Evolutionary conservation across 2,329 filamentous ascomycete species (phyloP).

Genomic region (Didymosphaeria variabile): DNA sequence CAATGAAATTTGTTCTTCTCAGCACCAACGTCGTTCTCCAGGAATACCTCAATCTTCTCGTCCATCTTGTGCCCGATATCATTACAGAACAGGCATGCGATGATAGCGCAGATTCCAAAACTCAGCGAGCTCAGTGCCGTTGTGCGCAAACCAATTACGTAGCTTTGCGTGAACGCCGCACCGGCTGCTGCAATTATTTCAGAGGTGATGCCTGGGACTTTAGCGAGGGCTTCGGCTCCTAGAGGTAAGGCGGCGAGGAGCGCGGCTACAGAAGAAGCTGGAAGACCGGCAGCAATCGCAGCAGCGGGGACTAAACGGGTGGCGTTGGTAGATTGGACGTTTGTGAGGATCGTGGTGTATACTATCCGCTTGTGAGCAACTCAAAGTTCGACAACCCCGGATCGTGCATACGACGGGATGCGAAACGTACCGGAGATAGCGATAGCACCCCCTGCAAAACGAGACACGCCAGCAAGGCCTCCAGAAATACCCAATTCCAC

Average conservation of each 20-base stretch:
- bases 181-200: constrained; percentile 29
- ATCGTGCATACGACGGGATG: background rate
- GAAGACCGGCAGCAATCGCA: constrained; percentile 27
- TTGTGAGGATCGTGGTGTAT: constrained; percentile 55
- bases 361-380: constrained; percentile 16
- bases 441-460: constrained; percentile 56
- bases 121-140: constrained; percentile 28
- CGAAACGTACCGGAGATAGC: constrained; percentile 44
- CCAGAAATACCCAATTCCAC: constrained; percentile 58
- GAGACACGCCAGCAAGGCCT: constrained; percentile 50
- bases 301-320: constrained; percentile 26
- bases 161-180: constrained; percentile 29
- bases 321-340: constrained; percentile 33
- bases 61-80: constrained; percentile 31
- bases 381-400: no score
- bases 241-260: constrained; percentile 28
- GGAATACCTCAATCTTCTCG: constrained; percentile 35
- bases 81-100: constrained; percentile 26
- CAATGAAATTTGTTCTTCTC: background rate
- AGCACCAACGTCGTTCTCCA: constrained; percentile 27
- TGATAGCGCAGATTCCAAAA: constrained; percentile 28
- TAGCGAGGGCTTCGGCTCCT: constrained; percentile 23
- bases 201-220: constrained; percentile 27
- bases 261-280: constrained; percentile 18
- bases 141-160: constrained; percentile 26